Evolutionary conservation across 2,329 filamentous ascomycete genomes (phyloP), one percentile per base, ranked within the genome.

Genomic region (Paracoccidioides lutzii): DNA sequence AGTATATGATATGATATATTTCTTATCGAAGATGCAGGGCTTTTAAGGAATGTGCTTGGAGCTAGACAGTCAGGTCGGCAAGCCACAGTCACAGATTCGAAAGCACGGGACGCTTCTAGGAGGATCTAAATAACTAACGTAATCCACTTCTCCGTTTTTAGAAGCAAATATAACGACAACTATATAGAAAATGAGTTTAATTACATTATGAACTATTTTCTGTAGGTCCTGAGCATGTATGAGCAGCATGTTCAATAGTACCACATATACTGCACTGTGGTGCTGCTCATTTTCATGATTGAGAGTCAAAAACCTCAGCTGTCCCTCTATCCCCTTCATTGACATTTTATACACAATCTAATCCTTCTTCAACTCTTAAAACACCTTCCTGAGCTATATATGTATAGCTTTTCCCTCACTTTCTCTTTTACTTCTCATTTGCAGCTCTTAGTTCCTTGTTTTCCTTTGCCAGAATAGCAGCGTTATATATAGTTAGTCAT

Each of bases 381-480:
- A 44, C 32, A 22, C 28, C 46, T 52, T 52, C 37, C 33, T 51
- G 35, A 37, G 45, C 54, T 55, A 55, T 10, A 52, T 55, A 55
- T 55, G n/a, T 55, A 55, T 3, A n/a, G 6, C 22, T 15, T 44
- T n/a, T 35, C 6, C 6, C 32, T 33, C 54, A 28, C 56, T 57
- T 57, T 51, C 42, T 33, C 56, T 57, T 57, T 45, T 57, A 22
- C 33, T 55, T 57, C 28, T 46, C 38, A 52, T 57, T 57, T 9
- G 53, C 55, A 55, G 55, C 44, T 32, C 46, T 35, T 55, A 57
- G 15, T 50, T 50, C 37, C 44, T 46, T 55, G 33, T 52, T 52
- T 44, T 57, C 42, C 32, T 54, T 37, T 42, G 35, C 52, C 6
- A 57, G 44, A 48, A 57, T 32, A n/a, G 41, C 51, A 46, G 52